phyloP scores from a whole-genome alignment of 2,329 filamentous ascomycete species.

The Alternaria novae-zelandiae region DNA sequence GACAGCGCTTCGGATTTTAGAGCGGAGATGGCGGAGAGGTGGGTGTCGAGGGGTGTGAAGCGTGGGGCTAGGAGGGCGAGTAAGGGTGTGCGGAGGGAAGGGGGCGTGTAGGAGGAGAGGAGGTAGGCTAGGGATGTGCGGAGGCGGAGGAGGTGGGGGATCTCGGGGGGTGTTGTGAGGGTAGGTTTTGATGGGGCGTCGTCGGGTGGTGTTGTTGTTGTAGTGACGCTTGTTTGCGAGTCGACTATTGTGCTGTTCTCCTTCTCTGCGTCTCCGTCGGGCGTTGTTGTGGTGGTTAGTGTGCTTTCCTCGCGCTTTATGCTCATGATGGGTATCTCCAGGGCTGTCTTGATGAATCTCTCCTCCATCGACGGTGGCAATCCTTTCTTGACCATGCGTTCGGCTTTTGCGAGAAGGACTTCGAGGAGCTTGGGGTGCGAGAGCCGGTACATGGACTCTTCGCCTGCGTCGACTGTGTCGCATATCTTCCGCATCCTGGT shows the following conservation, averaged over 20 bases:
- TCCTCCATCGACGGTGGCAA: constrained; percentile 85
- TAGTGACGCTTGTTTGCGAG: background rate
- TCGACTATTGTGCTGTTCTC: background rate
- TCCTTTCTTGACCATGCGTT: constrained; percentile 66
- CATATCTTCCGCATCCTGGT: constrained; percentile 73
- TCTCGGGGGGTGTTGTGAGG: constrained; percentile 47
- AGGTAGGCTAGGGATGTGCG: constrained; percentile 71
- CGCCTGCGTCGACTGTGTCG: constrained; percentile 81
- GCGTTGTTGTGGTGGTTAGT: constrained; percentile 34
- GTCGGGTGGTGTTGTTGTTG: constrained; percentile 8
- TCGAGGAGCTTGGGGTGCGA: constrained; percentile 72
- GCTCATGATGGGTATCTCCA: constrained; percentile 78
- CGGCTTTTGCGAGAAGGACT: constrained; percentile 74
- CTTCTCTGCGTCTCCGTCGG: background rate
- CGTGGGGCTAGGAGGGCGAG: constrained; percentile 56
- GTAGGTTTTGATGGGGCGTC: constrained; percentile 15
- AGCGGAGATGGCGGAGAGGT: constrained; percentile 69
- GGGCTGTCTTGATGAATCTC: constrained; percentile 75
- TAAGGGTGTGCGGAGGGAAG: constrained; percentile 53
- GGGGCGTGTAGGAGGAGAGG: constrained; percentile 63
- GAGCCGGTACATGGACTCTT: constrained; percentile 84
- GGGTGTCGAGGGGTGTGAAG: constrained; percentile 74
- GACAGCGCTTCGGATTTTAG: constrained; percentile 75
- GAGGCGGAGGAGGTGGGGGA: constrained; percentile 68
- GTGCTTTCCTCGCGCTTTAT: constrained; percentile 65